phyloP scores from a whole-genome alignment of 139 green algal species.

The Coelastrella sp. region DNA sequence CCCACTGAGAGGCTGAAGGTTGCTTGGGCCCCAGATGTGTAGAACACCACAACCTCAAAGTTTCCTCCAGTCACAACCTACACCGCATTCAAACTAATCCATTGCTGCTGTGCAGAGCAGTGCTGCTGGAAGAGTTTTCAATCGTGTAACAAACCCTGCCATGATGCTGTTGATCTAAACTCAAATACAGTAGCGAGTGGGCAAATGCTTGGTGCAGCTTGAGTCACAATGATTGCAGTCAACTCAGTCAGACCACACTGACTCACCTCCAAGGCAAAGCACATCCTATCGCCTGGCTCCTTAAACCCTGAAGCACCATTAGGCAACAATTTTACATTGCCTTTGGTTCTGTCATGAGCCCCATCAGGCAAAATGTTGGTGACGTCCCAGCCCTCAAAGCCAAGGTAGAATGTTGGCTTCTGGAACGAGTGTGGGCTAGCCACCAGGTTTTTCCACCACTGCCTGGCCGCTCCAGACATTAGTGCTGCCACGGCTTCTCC shows the following conservation, averaged over 20 bases:
- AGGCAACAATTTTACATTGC: slow-evolving; percentile 23
- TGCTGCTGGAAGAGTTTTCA: no score
- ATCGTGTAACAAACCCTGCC: no score
- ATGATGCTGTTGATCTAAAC: no score
- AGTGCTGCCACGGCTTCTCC: neutral
- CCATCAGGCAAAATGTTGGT: slow-evolving; percentile 29
- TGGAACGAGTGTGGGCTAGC: slow-evolving; percentile 41
- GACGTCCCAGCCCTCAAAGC: slow-evolving; percentile 10
- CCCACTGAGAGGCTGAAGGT: slow-evolving; percentile 24
- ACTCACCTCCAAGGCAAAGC: slow-evolving; percentile 21
- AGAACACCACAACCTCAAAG: slow-evolving; percentile 24
- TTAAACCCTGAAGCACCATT: slow-evolving; percentile 23
- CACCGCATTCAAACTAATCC: no score
- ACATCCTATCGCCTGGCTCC: slow-evolving; percentile 6
- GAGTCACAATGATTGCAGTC: no score
- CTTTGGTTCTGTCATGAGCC: slow-evolving; percentile 29
- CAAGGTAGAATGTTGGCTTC: slow-evolving; percentile 42
- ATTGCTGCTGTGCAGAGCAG: no score
- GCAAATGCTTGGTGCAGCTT: no score
- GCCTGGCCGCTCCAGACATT: neutral
- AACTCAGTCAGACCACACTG: neutral
- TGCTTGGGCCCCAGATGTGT: neutral
- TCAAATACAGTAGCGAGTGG: no score
- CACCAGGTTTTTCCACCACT: slow-evolving; percentile 21
- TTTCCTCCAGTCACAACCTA: slow-evolving; percentile 5